Evolutionary conservation across 352 stramenopile species (phyloP).

Genomic region (Peronospora tabacina): DNA sequence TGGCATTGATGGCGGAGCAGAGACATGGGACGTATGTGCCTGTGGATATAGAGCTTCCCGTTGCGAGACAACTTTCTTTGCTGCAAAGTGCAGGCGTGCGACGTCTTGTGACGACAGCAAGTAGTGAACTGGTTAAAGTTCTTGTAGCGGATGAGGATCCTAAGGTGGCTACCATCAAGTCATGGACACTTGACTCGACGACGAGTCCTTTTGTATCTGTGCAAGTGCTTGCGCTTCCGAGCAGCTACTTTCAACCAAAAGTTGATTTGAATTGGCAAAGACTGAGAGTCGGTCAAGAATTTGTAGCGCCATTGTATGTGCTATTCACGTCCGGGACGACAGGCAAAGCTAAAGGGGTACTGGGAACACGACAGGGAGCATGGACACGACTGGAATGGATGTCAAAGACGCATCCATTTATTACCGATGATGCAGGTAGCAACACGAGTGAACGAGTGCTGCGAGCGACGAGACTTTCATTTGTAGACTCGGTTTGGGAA

Average conservation of each 20-base stretch:
- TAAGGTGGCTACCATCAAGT: not conserved
- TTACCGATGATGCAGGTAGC: not conserved
- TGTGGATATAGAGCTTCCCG: constrained; percentile 30
- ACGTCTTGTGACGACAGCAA: constrained; percentile 27
- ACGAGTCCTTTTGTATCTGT: constrained; percentile 23
- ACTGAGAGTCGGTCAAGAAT: not conserved
- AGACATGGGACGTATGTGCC: constrained; percentile 39
- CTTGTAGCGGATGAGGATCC: not conserved
- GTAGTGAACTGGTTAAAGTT: constrained; percentile 17
- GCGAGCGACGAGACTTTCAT: constrained; percentile 38
- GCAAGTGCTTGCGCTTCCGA: constrained; percentile 15
- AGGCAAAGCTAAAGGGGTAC: constrained; percentile 33
- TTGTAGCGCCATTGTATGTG: constrained; percentile 38
- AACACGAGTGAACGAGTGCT: constrained; percentile 27
- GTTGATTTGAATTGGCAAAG: not conserved
- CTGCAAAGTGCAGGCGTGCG: constrained; percentile 19
- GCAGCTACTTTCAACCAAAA: not conserved
- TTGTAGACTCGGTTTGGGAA: constrained; percentile 53
- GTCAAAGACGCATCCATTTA: constrained; percentile 35
- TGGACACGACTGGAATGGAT: constrained; percentile 48
- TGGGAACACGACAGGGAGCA: constrained; percentile 37
- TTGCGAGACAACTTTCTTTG: constrained; percentile 26
- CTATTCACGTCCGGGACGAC: constrained; percentile 58
- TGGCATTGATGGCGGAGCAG: constrained; percentile 32
- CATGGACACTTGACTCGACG: not conserved